These are phyloP conservation scores for Boletus speciosus DNA, from an alignment of 768 basidiomycete genomes.

Conservation along the genomic window DNA sequence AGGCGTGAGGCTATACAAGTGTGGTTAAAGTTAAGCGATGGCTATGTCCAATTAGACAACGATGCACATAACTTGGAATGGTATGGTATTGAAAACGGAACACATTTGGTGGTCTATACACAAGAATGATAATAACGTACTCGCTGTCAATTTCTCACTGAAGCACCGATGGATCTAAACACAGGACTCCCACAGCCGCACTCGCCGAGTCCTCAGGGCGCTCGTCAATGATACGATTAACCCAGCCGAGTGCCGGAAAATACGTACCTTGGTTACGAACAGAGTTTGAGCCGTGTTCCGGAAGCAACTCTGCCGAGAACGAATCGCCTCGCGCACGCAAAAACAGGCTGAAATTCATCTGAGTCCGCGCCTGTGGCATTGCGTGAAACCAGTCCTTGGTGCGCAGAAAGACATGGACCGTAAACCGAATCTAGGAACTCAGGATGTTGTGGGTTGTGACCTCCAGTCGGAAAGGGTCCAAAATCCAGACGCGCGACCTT, in stretches of 20 bases:
- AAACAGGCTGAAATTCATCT: constrained; percentile 1
- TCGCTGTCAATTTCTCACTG: not conserved
- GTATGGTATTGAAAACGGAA: constrained; percentile 65
- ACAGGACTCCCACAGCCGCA: constrained; percentile 13
- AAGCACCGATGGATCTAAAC: not conserved
- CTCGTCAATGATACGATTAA: constrained; percentile 6
- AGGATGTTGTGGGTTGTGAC: constrained; percentile 9
- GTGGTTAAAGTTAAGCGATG: constrained; percentile 57
- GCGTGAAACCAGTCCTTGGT: constrained; percentile 13
- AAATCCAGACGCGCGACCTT: constrained; percentile 29
- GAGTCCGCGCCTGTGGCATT: constrained; percentile 6
- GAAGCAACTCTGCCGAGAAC: not conserved
- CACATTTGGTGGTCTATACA: constrained; percentile 33
- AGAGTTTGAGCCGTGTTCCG: not conserved
- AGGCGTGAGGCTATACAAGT: constrained; percentile 38
- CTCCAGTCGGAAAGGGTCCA: constrained; percentile 17
- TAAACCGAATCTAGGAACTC: constrained; percentile 18
- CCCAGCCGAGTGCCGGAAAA: not conserved
- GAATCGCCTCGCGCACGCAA: constrained; percentile 4
- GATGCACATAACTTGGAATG: constrained; percentile 59
- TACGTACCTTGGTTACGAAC: constrained; percentile 17
- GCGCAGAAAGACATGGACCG: constrained; percentile 5
- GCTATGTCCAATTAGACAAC: constrained; percentile 46
- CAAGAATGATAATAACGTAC: constrained; percentile 8
- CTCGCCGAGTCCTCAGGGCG: constrained; percentile 2